Evolutionary conservation across 306 rosid species (phyloP).

Genomic region (Alnus glutinosa): DNA sequence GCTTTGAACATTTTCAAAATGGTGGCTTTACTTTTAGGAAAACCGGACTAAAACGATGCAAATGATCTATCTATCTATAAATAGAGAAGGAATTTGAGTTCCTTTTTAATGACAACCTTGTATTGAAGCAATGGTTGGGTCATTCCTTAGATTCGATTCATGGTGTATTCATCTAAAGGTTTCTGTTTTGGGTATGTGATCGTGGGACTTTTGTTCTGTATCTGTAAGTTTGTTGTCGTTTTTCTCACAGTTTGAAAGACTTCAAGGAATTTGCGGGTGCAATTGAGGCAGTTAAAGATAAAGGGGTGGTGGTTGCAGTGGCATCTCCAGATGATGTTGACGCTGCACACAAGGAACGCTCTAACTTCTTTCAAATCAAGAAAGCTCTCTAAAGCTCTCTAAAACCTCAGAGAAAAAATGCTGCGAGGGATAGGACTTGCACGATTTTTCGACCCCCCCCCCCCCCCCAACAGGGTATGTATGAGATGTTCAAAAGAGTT

Average conservation of each 20-base stretch:
- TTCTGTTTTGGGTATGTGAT: not conserved
- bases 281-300: slow-evolving; percentile 72
- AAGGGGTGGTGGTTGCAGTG: slow-evolving; percentile 92
- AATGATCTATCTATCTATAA: not conserved
- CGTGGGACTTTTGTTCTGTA: slow-evolving; percentile 3
- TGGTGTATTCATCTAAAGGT: no score
- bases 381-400: slow-evolving; percentile 86
- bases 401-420: not conserved
- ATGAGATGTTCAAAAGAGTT: not conserved
- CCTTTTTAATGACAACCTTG: not conserved
- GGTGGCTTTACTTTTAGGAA: not conserved
- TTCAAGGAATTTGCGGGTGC: slow-evolving; percentile 72
- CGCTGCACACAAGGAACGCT: slow-evolving; percentile 61
- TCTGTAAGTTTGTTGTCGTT: not conserved
- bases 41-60: not conserved
- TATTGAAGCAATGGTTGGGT: not conserved
- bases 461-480: not conserved
- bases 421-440: not conserved
- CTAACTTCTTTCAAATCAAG: slow-evolving; percentile 77
- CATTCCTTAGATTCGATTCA: no score
- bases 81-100: not conserved
- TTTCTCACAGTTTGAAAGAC: slow-evolving; percentile 73
- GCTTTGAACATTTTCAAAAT: not conserved
- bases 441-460: no score
- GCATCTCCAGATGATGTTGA: slow-evolving; percentile 89